Conservation (phyloP, 208 protist genomes). For the Herpetomonas samuelpessoai region DNA sequence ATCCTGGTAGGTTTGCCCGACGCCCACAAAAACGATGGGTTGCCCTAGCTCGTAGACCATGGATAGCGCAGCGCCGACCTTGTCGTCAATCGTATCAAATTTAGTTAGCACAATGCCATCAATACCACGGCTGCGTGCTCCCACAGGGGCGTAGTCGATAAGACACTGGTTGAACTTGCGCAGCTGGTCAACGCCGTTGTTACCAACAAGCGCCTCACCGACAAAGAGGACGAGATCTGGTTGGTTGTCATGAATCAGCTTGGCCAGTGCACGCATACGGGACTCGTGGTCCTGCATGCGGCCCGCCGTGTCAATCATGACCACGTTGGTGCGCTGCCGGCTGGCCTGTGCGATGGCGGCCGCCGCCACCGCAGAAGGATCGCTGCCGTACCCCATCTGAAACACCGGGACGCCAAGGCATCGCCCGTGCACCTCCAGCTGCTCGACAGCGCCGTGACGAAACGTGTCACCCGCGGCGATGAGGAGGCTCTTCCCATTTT, state of each 20-base stretch:
- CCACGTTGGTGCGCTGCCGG: slow-evolving; percentile 92
- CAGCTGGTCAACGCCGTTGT: slow-evolving; percentile 99
- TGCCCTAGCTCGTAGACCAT: slow-evolving; percentile 99
- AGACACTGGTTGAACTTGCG: slow-evolving; percentile 97
- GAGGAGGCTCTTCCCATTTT: slow-evolving; percentile 91
- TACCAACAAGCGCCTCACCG: slow-evolving; percentile 99
- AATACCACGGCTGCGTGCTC: slow-evolving; percentile 87
- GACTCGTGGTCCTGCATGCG: slow-evolving; percentile 99
- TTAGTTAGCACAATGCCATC: slow-evolving; percentile 99
- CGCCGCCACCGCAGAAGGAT: slow-evolving; percentile 93
- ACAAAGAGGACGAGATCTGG: slow-evolving; percentile 99
- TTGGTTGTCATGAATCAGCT: slow-evolving; percentile 96
- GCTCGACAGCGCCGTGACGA: slow-evolving; percentile 99
- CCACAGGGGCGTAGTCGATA: slow-evolving; percentile 83
- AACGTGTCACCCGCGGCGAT: slow-evolving; percentile 99
- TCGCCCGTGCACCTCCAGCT: slow-evolving; percentile 96
- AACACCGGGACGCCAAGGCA: slow-evolving; percentile 94
- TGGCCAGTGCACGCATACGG: slow-evolving; percentile 98
- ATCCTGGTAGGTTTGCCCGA: slow-evolving; percentile 98
- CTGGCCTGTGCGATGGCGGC: slow-evolving; percentile 92
- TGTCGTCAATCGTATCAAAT: slow-evolving; percentile 99
- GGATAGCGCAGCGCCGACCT: slow-evolving; percentile 99
- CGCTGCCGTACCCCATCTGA: slow-evolving; percentile 97
- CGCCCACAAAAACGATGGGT: slow-evolving; percentile 99
- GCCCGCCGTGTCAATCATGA: slow-evolving; percentile 99